Evolutionary conservation across 2,329 filamentous ascomycete genomes (phyloP).

Genomic region (Ceratocystiopsis sp.): DNA sequence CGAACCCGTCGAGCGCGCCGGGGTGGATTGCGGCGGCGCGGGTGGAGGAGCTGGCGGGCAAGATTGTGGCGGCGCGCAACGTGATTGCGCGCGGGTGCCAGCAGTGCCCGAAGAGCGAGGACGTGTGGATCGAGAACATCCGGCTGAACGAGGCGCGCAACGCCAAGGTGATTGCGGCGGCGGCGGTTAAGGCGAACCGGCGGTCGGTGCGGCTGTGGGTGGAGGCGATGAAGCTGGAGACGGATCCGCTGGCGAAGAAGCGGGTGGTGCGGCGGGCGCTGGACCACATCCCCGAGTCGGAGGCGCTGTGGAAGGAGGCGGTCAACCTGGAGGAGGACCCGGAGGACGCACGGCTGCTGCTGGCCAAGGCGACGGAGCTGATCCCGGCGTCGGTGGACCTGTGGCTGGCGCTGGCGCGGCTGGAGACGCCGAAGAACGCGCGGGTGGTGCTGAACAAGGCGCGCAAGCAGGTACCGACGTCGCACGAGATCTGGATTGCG

Average conservation of each 20-base stretch:
- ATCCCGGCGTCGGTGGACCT: conserved; percentile 87
- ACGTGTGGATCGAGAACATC: conserved; percentile 93
- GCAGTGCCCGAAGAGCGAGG: conserved; percentile 83
- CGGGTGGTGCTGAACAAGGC: conserved; percentile 92
- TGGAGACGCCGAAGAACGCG: conserved; percentile 81
- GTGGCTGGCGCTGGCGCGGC: conserved; percentile 81
- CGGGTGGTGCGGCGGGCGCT: conserved; percentile 81
- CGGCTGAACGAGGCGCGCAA: conserved; percentile 82
- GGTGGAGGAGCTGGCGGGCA: conserved; percentile 82
- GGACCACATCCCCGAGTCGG: conserved; percentile 84
- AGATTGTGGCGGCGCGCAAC: conserved; percentile 74
- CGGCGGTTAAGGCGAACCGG: conserved; percentile 83
- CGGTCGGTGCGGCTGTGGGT: conserved; percentile 83
- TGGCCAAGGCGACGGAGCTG: conserved; percentile 89
- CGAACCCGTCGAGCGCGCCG: conserved; percentile 84
- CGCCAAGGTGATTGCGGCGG: conserved; percentile 85
- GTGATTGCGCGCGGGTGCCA: conserved; percentile 79
- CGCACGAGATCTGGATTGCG: conserved; percentile 92
- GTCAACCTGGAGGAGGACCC: conserved; percentile 89
- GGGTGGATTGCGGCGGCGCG: conserved; percentile 93
- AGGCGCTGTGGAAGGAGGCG: conserved; percentile 93
- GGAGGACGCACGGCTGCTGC: conserved; percentile 69
- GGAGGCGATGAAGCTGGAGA: conserved; percentile 85
- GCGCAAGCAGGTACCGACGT: conserved; percentile 82
- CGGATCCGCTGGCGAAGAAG: conserved; percentile 70